Percentiles rank a stretch among this genome's conserved stretches.
phyloP scores from a whole-genome alignment of 2,329 filamentous ascomycete genomes.

The Botrytis galanthina region DNA sequence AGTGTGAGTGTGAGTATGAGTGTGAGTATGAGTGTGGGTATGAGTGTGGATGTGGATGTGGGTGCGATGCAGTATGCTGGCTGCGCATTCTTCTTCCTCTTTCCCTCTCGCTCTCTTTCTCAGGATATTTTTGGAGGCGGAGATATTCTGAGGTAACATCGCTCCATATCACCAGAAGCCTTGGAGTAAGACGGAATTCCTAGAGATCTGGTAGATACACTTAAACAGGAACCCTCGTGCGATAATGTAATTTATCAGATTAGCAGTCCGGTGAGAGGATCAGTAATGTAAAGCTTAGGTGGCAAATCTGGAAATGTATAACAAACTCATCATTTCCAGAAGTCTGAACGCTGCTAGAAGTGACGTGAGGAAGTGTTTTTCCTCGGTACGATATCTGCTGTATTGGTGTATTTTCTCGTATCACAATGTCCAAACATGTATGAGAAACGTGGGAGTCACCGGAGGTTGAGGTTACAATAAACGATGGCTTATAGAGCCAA shows the following conservation, averaged over 20 bases:
- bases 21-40: not conserved
- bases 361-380: not conserved
- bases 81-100: slow-evolving; percentile 5
- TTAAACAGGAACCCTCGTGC: not conserved
- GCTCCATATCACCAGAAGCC: not conserved
- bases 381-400: not conserved
- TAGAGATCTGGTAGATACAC: not conserved
- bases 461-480: not conserved
- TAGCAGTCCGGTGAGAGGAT: not conserved
- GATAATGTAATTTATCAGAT: not conserved
- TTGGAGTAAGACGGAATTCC: slow-evolving; percentile 5
- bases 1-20: not conserved
- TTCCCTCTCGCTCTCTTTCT: not conserved
- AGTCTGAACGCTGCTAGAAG: not conserved
- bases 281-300: too few species aligned
- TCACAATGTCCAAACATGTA: not conserved
- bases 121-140: slow-evolving; percentile 12
- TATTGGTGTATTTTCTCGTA: not conserved
- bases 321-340: not conserved
- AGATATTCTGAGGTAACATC: slow-evolving; percentile 18
- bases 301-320: not conserved
- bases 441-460: not conserved
- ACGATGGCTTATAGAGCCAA: not conserved
- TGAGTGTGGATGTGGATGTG: too few species aligned
- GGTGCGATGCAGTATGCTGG: not conserved